Conservation (phyloP, 306 rosid species). For the Notholithocarpus densiflorus region DNA sequence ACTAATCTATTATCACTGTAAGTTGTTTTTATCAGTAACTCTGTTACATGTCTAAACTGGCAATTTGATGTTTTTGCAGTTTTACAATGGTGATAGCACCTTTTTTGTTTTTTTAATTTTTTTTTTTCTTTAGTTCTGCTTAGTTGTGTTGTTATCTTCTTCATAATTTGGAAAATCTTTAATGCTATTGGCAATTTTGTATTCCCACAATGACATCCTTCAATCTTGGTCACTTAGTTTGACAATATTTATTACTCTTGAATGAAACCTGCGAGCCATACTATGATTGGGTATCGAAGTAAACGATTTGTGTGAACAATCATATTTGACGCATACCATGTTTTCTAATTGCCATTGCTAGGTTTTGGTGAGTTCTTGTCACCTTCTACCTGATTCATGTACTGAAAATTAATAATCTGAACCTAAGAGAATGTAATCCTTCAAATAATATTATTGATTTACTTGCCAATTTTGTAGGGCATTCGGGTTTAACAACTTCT, state of each 20-base stretch:
- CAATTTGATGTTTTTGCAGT: background rate
- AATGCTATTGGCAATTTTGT: background rate
- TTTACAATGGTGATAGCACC: background rate
- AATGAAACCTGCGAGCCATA: background rate
- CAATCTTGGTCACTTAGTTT: background rate
- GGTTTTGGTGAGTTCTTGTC: background rate
- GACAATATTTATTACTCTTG: background rate
- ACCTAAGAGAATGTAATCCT: background rate
- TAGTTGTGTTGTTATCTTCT: background rate
- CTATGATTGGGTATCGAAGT: background rate
- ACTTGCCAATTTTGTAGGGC: constrained; percentile 37
- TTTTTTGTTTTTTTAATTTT: background rate
- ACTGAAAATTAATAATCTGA: background rate
- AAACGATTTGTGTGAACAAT: too few relatives aligned
- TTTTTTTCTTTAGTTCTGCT: background rate
- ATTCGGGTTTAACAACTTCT: constrained; percentile 58
- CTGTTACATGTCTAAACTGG: background rate
- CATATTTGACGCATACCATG: too few relatives aligned
- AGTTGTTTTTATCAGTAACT: constrained; percentile 5
- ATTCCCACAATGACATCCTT: background rate
- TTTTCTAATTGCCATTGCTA: background rate
- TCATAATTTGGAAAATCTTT: background rate
- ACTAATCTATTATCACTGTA: constrained; percentile 48
- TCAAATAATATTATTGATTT: background rate
- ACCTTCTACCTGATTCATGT: background rate